These are phyloP conservation scores for Mallotus repandus DNA, from an alignment of 441 rosid species.

Conservation along the genomic window DNA sequence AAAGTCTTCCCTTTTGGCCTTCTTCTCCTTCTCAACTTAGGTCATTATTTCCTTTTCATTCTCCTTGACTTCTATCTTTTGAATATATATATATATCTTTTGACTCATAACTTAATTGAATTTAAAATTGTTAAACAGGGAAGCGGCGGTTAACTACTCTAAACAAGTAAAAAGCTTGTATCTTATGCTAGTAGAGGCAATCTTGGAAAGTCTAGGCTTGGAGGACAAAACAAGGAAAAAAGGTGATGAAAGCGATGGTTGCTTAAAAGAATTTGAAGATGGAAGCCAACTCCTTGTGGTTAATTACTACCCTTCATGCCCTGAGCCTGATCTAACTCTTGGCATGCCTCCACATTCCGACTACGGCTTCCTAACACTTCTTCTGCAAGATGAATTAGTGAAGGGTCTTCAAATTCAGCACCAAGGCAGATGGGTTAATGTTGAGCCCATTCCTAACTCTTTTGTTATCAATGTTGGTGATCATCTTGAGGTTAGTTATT, in stretches of 20 bases:
- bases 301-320: conserved; percentile 78
- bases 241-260: conserved; percentile 19
- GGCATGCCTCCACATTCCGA: conserved; percentile 78
- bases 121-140: conserved; percentile 35
- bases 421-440: conserved; percentile 56
- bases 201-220: conserved; percentile 48
- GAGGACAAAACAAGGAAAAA: conserved; percentile 1
- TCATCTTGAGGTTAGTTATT: conserved; percentile 61
- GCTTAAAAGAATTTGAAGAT: conserved; percentile 32
- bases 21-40: conserved; percentile 62
- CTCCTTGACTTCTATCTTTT: no score
- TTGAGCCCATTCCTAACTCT: conserved; percentile 61
- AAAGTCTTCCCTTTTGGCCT: conserved; percentile 67
- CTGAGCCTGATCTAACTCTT: conserved; percentile 66
- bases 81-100: no score
- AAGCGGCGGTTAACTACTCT: conserved; percentile 53
- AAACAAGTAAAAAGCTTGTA: conserved; percentile 46
- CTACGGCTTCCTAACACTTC: conserved; percentile 68
- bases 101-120: no score
- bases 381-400: conserved; percentile 58
- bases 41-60: conserved; percentile 21
- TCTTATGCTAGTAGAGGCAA: conserved; percentile 51
- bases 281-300: conserved; percentile 74
- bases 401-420: conserved; percentile 66
- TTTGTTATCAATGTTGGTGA: conserved; percentile 71